Percentiles rank a stretch among this genome's conserved stretches.
phyloP scores from a whole-genome alignment of 2,329 filamentous ascomycete species.

The Penicillium sp. region DNA sequence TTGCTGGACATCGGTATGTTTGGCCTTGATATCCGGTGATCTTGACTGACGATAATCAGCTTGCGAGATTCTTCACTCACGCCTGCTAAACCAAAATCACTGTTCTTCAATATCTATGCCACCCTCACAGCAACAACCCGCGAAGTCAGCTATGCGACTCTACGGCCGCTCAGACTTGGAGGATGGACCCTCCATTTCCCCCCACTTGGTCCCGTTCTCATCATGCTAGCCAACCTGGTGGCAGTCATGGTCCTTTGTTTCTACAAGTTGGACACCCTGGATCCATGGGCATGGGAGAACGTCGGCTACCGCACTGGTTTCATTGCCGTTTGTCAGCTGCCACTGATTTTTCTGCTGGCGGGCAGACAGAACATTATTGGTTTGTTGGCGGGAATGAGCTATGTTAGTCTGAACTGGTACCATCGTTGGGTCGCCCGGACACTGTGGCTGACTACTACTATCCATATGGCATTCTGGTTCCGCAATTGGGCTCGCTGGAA shows the following conservation, averaged over 20 bases:
- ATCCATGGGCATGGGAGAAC: constrained; percentile 53
- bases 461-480: constrained; percentile 57
- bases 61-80: constrained; percentile 44
- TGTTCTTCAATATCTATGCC: constrained; percentile 49
- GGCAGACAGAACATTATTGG: constrained; percentile 57
- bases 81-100: constrained; percentile 55
- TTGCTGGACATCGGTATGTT: constrained; percentile 51
- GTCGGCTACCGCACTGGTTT: constrained; percentile 58
- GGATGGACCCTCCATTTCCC: constrained; percentile 37
- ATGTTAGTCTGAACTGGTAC: constrained; percentile 53
- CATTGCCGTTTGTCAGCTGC: constrained; percentile 53
- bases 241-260: constrained; percentile 56
- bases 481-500: constrained; percentile 52
- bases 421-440: constrained; percentile 53
- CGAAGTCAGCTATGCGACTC: constrained; percentile 51
- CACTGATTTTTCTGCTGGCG: constrained; percentile 55
- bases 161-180: constrained; percentile 36
- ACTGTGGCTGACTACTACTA: constrained; percentile 52
- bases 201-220: constrained; percentile 37
- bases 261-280: constrained; percentile 52
- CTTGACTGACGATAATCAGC: constrained; percentile 29
- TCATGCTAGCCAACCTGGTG: constrained; percentile 46
- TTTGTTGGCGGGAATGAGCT: constrained; percentile 47
- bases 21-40: neutral
- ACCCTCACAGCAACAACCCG: constrained; percentile 55